Evolutionary conservation across 139 green algal species (phyloP), one percentile per base, ranked within the genome.

Genomic region (Chlorella sorokiniana): DNA sequence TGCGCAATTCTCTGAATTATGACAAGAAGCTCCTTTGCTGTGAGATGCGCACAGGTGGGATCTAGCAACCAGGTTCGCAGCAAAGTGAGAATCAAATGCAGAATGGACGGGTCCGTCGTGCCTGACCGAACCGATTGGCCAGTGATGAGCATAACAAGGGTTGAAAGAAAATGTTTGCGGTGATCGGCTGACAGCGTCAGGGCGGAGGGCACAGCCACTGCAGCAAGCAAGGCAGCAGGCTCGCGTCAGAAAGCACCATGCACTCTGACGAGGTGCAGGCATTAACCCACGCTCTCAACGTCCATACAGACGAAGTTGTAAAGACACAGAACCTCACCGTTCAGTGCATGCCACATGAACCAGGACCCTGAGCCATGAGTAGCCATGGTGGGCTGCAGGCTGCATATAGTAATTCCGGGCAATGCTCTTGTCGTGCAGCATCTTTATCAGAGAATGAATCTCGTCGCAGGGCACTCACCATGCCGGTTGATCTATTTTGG

Each of bases 1-100:
- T 81, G 75, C 0, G 90, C 95, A 40, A 98, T 83, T 18, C 93
- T 85, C 88, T 96, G 90, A 42, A 98, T 89, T 83, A 98, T 92
- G 45, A 95, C 88, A 29, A 97, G 78, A 5, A 90, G 89, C 87
- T 98, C 95, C 81, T 97, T 96, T 38, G 87, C 37, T 18, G 78
- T 92, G 31, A 98, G 89, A 25, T 62, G 45, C 2, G 79, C 68
- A 16, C 38, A 69, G 14, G 14, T 44, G 16, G 73, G 73, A 16
- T 79, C 41, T 9, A 91, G 71, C 25, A 93, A 71, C 89, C 89
- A 93, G 16, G 51, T 59, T 5, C 80, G 64, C 52, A 93, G 68
- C 41, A 86, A 76, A 42, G 41, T 45, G 33, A 93, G 84, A 65
- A 94, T 77, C 67, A 89, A 78, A 74, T 94, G 79, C 54, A 96